Conservation (phyloP, 305 asterid species). For the Fraxinus baroniana region DNA sequence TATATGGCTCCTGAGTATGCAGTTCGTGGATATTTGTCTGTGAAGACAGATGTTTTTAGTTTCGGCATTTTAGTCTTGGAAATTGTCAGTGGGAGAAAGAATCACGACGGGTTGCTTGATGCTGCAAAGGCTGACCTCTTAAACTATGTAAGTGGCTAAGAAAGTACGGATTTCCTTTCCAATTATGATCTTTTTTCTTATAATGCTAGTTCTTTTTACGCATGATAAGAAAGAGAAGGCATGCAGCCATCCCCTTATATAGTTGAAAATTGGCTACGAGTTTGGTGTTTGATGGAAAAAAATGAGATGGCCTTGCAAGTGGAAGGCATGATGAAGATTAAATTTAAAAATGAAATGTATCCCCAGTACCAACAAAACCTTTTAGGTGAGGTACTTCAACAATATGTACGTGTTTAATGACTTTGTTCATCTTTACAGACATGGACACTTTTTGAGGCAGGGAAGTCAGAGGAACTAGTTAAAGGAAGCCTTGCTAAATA, state of each 20-base stretch:
- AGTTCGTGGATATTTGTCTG: conserved; percentile 68
- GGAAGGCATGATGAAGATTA: not conserved
- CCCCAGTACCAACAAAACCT: not conserved
- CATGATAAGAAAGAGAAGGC: not conserved
- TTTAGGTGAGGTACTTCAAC: not conserved
- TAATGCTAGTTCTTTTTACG: not conserved
- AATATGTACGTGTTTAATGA: not conserved
- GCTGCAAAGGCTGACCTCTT: conserved; percentile 61
- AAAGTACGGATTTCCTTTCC: not conserved
- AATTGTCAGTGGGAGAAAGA: conserved; percentile 78
- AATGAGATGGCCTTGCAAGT: not conserved
- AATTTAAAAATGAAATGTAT: not conserved
- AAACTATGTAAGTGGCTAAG: conserved; percentile 53
- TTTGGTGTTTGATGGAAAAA: not conserved
- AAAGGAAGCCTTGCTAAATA: conserved; percentile 45
- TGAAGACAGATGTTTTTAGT: conserved; percentile 81
- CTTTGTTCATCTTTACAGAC: conserved; percentile 37
- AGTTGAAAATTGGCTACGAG: not conserved
- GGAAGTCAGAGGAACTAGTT: conserved; percentile 47
- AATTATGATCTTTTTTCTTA: not conserved
- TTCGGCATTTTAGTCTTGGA: conserved; percentile 71
- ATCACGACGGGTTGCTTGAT: conserved; percentile 45
- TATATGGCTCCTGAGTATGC: conserved; percentile 94
- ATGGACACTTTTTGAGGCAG: conserved; percentile 53
- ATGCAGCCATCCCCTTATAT: not conserved